Evolutionary conservation across 2,329 filamentous ascomycete species (phyloP).

Genomic region (Periconia sp.): DNA sequence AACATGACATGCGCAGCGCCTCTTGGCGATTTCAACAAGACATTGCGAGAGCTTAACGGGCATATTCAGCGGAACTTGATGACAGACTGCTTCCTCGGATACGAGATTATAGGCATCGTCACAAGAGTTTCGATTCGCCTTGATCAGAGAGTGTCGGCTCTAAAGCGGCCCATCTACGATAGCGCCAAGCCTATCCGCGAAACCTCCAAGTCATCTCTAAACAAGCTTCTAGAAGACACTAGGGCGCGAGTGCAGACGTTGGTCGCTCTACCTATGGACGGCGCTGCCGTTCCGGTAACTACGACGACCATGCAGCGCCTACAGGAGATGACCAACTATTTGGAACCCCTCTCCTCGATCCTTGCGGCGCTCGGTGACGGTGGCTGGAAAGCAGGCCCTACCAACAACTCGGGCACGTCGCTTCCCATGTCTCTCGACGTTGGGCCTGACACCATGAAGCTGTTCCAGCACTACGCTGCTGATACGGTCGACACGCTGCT

Average conservation of each 20-base stretch:
- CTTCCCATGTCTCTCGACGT: constrained; percentile 78
- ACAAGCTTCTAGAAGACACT: constrained; percentile 83
- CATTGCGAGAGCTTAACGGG: constrained; percentile 84
- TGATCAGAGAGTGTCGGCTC: constrained; percentile 81
- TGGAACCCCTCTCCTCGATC: constrained; percentile 84
- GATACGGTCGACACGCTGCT: constrained; percentile 88
- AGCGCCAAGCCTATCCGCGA: constrained; percentile 89
- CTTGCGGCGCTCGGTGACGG: constrained; percentile 92
- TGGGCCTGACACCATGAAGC: constrained; percentile 82
- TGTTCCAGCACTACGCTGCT: constrained; percentile 87
- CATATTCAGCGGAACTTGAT: constrained; percentile 86
- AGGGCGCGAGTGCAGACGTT: constrained; percentile 71
- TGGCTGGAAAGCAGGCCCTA: constrained; percentile 70
- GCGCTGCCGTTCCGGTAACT: constrained; percentile 77
- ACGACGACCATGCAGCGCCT: constrained; percentile 85
- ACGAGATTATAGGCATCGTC: constrained; percentile 92
- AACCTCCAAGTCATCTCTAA: constrained; percentile 85
- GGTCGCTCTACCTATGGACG: constrained; percentile 76
- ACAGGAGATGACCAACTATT: constrained; percentile 84
- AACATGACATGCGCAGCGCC: constrained; percentile 78
- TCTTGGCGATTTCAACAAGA: constrained; percentile 82
- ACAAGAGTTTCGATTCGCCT: constrained; percentile 78
- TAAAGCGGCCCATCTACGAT: constrained; percentile 82
- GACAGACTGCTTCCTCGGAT: constrained; percentile 93
- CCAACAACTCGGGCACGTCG: constrained; percentile 65